phyloP scores from a whole-genome alignment of 2,329 filamentous ascomycete species.

The Cercospora beticola region DNA sequence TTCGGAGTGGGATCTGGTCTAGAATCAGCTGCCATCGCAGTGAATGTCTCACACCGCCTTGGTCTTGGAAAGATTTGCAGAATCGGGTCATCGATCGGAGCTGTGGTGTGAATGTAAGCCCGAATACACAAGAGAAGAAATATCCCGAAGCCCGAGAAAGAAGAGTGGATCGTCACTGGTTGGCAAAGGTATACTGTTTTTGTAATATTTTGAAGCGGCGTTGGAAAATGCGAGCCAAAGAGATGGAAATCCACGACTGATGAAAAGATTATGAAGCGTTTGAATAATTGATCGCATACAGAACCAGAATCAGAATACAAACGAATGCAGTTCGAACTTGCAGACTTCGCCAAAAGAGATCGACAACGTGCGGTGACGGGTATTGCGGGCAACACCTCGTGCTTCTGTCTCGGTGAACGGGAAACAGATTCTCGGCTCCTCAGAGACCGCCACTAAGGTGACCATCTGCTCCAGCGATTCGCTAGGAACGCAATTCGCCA shows the following conservation, averaged over 20 bases:
- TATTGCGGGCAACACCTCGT: background rate
- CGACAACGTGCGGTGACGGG: background rate
- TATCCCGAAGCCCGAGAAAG: background rate
- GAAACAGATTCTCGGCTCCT: too few relatives aligned
- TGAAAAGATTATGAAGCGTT: too few relatives aligned
- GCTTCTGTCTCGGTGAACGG: background rate
- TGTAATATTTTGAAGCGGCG: too few relatives aligned
- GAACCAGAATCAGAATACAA: background rate
- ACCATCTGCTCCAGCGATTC: too few relatives aligned
- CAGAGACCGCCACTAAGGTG: too few relatives aligned
- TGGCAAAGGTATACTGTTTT: too few relatives aligned
- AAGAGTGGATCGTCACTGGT: too few relatives aligned
- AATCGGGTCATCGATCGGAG: background rate
- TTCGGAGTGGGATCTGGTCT: constrained; percentile 17
- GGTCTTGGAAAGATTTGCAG: background rate
- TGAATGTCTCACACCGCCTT: background rate
- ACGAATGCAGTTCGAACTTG: background rate
- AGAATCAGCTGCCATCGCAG: background rate
- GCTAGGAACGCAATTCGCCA: too few relatives aligned
- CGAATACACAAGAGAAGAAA: background rate
- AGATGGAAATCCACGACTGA: too few relatives aligned
- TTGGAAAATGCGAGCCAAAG: too few relatives aligned
- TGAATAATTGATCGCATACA: too few relatives aligned
- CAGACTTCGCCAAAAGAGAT: background rate
- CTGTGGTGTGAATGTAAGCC: background rate